Evolutionary conservation across 2,329 filamentous ascomycete genomes (phyloP), one percentile per base, ranked within the genome.

Genomic region (Erysiphe neolycopersici): DNA sequence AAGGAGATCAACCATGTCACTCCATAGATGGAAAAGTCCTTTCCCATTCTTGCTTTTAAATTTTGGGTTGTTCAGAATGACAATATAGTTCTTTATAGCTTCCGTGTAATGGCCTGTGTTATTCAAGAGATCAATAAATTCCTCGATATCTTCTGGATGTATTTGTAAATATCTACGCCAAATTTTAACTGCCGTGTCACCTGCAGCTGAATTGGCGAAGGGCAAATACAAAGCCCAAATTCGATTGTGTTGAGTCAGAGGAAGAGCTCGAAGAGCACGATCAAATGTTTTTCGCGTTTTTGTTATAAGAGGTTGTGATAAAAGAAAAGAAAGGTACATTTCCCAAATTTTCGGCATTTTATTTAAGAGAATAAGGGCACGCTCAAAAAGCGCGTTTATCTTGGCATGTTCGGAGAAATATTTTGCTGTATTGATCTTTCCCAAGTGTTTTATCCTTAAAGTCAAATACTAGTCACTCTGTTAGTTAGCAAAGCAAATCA

Each of bases 311-410:
- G 89, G 89, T 59, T 98, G 89, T 55, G 80, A 74, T 57, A 87
- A 73, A 46, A 98, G 66, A 56, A 98, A 95, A 41, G 71, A 71
- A 48, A 98, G 73, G 58, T 94, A 98, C 75, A 95, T 82, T 59
- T 94, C 85, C 91, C 89, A 98, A 57, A 98, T 89, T 51, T 75
- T 73, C 19, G 91, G 89, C 89, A 98, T 98, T 63, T 98, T 98
- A 63, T 98, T 94, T 48, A 98, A 70, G 36, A 98, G 68, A 46
- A 94, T 81, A 43, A 98, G 64, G 3, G 89, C 85, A 52, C 82
- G 73, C 62, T 98, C 89, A 58, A 93, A 98, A 36, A 95, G 72
- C 44, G 81, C 70, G 59, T 98, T 98, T 58, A 95, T 84, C 61
- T 95, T 98, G 56, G 76, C 71, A 61, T 79, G 95, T 56, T 98